Evolutionary conservation across 768 basidiomycete species (phyloP).

Genomic region (Lactarius hatsudake): DNA sequence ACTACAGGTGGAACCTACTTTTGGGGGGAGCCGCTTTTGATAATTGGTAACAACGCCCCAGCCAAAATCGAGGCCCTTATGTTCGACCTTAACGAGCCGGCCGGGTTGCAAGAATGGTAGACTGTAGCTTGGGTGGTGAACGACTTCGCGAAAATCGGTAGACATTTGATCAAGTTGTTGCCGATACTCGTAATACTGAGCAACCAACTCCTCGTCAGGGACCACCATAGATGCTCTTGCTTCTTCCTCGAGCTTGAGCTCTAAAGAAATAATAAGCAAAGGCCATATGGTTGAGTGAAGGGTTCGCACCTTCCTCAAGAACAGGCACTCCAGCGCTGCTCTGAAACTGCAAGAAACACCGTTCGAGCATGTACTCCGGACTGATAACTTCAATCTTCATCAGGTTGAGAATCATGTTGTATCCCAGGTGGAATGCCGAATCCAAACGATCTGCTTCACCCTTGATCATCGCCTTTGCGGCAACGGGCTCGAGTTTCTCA

Average conservation of each 20-base stretch:
- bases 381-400: slow-evolving; percentile 99
- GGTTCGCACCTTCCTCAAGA: slow-evolving; percentile 65
- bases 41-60: slow-evolving; percentile 96
- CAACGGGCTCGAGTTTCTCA: slow-evolving; percentile 90
- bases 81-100: slow-evolving; percentile 86
- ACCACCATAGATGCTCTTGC: slow-evolving; percentile 62
- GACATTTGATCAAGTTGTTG: slow-evolving; percentile 89
- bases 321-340: slow-evolving; percentile 87
- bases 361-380: slow-evolving; percentile 96
- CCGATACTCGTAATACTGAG: slow-evolving; percentile 90
- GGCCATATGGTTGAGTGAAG: not conserved
- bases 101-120: slow-evolving; percentile 92
- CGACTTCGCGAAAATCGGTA: slow-evolving; percentile 84
- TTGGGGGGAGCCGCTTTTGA: slow-evolving; percentile 81
- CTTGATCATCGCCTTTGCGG: slow-evolving; percentile 96
- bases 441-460: slow-evolving; percentile 95
- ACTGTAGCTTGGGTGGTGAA: slow-evolving; percentile 94
- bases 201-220: slow-evolving; percentile 77
- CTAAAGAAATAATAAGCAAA: slow-evolving; percentile 39
- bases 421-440: slow-evolving; percentile 97
- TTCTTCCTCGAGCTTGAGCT: slow-evolving; percentile 72
- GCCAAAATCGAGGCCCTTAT: slow-evolving; percentile 87
- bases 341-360: slow-evolving; percentile 99
- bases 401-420: slow-evolving; percentile 98
- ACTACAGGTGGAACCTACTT: slow-evolving; percentile 44